Evolutionary conservation across 768 basidiomycete genomes (phyloP), one percentile per base, ranked within the genome.

Genomic region (Boletus insuetus): DNA sequence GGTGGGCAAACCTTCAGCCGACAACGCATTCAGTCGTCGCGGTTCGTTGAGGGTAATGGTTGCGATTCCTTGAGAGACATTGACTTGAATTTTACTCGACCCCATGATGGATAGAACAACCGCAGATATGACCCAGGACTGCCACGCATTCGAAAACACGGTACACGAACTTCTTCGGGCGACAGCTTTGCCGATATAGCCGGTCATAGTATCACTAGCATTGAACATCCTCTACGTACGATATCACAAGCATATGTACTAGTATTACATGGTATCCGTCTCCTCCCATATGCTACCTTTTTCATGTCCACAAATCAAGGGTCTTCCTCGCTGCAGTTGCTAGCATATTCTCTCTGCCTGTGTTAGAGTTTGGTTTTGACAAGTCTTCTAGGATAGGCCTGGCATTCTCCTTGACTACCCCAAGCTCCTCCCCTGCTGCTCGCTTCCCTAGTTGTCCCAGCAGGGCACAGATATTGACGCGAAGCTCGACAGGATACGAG

Each of bases 391-490:
- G 63, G 20, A 80, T 77, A 11, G 81, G 77, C 46, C 74, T 69
- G 24, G 81, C 73, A 42, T 71, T 70, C 6, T 79, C 80, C 69
- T 84, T 83, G 49, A 91, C 64, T 34, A 68, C 72, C 24, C 72
- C 69, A 52, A 84, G 67, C 31, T 79, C 76, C 5, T 79, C 77
- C 8, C 78, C 78, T 10, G 79, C 67, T 4, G 75, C 72, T 62
- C 84, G 77, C 60, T 79, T 79, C 34, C 79, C 79, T 19, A 90
- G 65, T 59, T 89, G 86, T 39, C 81, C 76, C 26, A 94, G 71
- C 55, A 94, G 77, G 8, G 86, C 81, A 66, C 89, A 91, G 17
- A 84, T 80, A 62, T 94, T 94, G 26, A 82, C 75, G 45, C 89
- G 82, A 54, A 94, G 82, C 73, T 93, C 91, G 19, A 82, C 73